Base-by-base conservation (phyloP, 176 grass and related monocot species). In the Avena insularis region DNA sequence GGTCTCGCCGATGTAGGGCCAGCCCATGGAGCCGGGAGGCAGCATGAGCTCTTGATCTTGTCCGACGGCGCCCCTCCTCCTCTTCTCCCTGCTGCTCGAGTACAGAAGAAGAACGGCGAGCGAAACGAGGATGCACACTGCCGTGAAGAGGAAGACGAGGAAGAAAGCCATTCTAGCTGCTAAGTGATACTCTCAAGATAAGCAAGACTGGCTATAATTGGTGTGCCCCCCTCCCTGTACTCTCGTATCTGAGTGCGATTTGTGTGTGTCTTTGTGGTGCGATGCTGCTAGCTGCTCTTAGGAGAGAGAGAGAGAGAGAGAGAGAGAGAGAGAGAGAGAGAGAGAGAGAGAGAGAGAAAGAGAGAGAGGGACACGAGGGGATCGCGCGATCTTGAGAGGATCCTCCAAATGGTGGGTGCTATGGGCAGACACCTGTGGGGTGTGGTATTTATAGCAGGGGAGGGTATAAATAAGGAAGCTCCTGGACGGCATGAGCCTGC, bases 1-100 rank as follows among this genome's bases (percentile, higher is more conserved):
- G 76, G 97, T 99, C 91, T 99, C 97, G 77, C 97, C 97, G 3
- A 99, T 38, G 92, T 89, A 99, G 50, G 94, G 94, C 97, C 91
- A 96, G 47, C 97, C 97, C 92, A 93, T 91, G 85, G 94, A 94
- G 56, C 97, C 97, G 2, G 94, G 97, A 10, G 97, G 97, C 65
- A 99, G 89, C 77, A 83, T 82, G 36, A 25, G 72, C 23, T 25
- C 57, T 9, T 67, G 66, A 21, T 62, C 36, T 47, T 87, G 66
- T 14, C 23, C 62, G 4, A 13, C 21, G 11, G 71, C 13, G 27
- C 53, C 13, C 74, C 81, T 77, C 55, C 82, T 84, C 19, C 17
- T 71, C 62, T 13, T 67, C 75, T 35, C 33, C 33, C 33, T 35
- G 33, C 58, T 70, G 50, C 75, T 79, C 2, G 29, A 38, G 49